Evolutionary conservation across 2,329 filamentous ascomycete species (phyloP).

Genomic region (Salinomyces thailandicus): DNA sequence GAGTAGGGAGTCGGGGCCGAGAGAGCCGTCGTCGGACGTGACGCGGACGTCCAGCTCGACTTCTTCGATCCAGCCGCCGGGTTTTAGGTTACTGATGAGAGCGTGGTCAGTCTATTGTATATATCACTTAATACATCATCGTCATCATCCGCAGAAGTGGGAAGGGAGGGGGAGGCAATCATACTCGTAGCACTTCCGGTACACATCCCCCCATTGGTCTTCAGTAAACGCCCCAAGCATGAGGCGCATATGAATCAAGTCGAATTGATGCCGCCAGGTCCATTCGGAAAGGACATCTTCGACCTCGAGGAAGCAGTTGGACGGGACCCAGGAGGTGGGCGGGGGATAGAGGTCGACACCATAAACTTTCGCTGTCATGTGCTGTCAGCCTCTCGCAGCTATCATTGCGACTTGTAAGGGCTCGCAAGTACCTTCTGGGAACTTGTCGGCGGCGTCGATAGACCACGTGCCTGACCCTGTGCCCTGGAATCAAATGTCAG

Average conservation of each 20-base stretch:
- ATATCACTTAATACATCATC: not conserved
- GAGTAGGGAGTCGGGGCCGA: slow-evolving; percentile 1
- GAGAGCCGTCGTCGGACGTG: slow-evolving; percentile 2
- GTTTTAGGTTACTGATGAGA: slow-evolving; percentile 1
- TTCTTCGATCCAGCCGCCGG: slow-evolving; percentile 2
- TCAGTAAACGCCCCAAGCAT: slow-evolving; percentile 11
- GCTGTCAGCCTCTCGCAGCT: too few species aligned
- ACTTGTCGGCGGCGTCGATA: slow-evolving; percentile 26
- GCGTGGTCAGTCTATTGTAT: slow-evolving; percentile 2
- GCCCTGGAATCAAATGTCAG: too few species aligned
- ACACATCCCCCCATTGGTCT: slow-evolving; percentile 9
- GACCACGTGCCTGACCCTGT: slow-evolving; percentile 30
- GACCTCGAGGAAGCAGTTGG: slow-evolving; percentile 11
- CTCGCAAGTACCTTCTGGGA: slow-evolving; percentile 17
- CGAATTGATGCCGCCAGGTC: slow-evolving; percentile 22
- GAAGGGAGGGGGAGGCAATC: not conserved
- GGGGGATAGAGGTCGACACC: slow-evolving; percentile 29
- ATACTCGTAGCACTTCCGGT: slow-evolving; percentile 8
- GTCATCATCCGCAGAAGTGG: not conserved
- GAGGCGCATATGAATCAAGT: slow-evolving; percentile 32
- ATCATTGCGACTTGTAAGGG: too few species aligned
- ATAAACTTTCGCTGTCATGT: slow-evolving; percentile 10
- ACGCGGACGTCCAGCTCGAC: slow-evolving; percentile 2
- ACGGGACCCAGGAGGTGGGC: slow-evolving; percentile 18
- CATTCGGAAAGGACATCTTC: slow-evolving; percentile 9